These are phyloP conservation scores for Arabis alpina DNA, from an alignment of 345 rosid species.

Conservation along the genomic window DNA sequence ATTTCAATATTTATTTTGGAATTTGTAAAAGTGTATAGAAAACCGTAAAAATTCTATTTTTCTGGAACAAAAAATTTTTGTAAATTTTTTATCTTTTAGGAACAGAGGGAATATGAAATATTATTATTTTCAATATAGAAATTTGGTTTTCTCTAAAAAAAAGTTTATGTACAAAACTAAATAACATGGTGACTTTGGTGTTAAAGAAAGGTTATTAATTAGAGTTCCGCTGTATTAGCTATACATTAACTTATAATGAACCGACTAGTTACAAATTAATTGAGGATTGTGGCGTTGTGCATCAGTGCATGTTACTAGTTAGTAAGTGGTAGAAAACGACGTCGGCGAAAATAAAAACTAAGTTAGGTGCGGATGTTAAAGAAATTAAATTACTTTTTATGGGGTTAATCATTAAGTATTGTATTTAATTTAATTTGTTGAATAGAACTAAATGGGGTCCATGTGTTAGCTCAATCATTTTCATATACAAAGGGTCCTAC, in stretches of 20 bases:
- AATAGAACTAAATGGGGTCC: conserved; percentile 42
- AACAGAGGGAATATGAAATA: no score
- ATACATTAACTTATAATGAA: not conserved
- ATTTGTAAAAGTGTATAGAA: no score
- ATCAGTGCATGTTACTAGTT: conserved; percentile 19
- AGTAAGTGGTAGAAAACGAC: conserved; percentile 31
- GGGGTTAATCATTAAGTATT: conserved; percentile 32
- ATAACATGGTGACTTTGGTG: no score
- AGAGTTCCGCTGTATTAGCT: not conserved
- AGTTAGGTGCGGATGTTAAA: conserved; percentile 32
- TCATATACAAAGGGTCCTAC: conserved; percentile 36
- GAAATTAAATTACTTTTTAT: conserved; percentile 10
- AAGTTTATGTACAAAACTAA: no score
- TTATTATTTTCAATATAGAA: no score
- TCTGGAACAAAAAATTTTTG: no score
- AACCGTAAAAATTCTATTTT: no score
- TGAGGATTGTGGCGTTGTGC: conserved; percentile 9
- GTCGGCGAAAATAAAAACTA: conserved; percentile 18
- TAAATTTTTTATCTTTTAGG: no score
- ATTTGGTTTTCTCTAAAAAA: no score
- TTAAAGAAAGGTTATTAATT: no score
- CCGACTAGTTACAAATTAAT: not conserved
- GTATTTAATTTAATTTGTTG: conserved; percentile 13
- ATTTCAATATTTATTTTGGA: no score
- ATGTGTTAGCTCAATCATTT: conserved; percentile 46